phyloP scores from a whole-genome alignment of 768 basidiomycete species.

The Auriculariales sp. region DNA sequence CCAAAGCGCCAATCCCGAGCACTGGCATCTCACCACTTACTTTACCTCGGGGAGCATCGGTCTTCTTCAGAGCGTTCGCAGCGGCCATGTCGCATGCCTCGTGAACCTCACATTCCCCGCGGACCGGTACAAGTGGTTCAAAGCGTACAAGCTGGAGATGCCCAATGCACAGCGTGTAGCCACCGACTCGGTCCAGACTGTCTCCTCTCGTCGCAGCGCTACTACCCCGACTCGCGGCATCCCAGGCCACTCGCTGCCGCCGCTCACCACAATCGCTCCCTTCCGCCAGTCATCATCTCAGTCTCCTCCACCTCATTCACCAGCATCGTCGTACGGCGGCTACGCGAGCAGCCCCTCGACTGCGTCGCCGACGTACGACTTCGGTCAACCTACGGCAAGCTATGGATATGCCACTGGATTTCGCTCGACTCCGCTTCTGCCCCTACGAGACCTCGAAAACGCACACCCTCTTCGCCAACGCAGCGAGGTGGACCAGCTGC shows the following conservation, averaged over 20 bases:
- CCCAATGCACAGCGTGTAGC: neutral
- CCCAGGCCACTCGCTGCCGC: neutral
- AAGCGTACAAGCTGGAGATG: neutral
- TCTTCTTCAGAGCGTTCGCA: neutral
- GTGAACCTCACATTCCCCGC: neutral
- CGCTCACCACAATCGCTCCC: too few relatives aligned
- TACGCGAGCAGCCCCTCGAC: too few relatives aligned
- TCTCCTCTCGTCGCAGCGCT: neutral
- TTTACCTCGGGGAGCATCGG: neutral
- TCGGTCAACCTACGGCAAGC: too few relatives aligned
- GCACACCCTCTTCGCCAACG: too few relatives aligned
- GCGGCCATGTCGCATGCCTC: neutral
- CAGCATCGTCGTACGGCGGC: too few relatives aligned
- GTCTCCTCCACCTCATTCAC: too few relatives aligned
- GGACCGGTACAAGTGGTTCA: neutral
- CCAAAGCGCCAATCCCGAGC: neutral
- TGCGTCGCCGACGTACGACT: too few relatives aligned
- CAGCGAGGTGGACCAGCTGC: too few relatives aligned
- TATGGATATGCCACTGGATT: too few relatives aligned
- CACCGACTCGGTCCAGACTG: neutral
- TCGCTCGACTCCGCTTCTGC: too few relatives aligned
- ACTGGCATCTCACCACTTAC: neutral
- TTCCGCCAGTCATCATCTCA: too few relatives aligned
- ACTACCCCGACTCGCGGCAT: neutral
- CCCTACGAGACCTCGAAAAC: too few relatives aligned